A percentile compares a stretch with the other conserved stretches of the same genome.
Conservation (phyloP, 2,329 filamentous ascomycete species). For the Cordyceps cateniannulata region DNA sequence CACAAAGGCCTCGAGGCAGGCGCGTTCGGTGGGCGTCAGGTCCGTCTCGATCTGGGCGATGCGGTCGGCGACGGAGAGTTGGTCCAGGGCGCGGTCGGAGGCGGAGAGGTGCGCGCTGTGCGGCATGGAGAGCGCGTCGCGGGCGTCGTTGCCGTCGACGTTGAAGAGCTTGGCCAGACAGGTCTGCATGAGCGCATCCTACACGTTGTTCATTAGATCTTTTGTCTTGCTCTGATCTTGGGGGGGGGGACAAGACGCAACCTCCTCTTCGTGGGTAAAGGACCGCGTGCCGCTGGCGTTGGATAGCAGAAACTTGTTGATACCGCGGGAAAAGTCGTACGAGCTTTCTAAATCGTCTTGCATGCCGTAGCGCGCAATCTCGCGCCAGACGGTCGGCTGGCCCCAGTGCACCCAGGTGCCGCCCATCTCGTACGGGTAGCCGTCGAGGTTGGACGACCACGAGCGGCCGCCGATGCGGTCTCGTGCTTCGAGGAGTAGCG, state of each 20-base stretch:
- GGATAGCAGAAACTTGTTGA: conserved; percentile 35
- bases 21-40: conserved; percentile 34
- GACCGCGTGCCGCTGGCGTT: conserved; percentile 22
- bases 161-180: conserved; percentile 38
- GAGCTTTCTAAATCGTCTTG: conserved; percentile 31
- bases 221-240: too few species aligned
- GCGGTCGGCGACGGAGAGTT: conserved; percentile 35
- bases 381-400: conserved; percentile 36
- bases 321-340: conserved; percentile 33
- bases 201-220: background rate
- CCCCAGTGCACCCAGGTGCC: conserved; percentile 44
- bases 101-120: conserved; percentile 29
- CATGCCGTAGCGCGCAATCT: conserved; percentile 40
- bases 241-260: conserved; percentile 6
- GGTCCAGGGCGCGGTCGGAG: conserved; percentile 29
- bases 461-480: conserved; percentile 43
- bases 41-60: conserved; percentile 32
- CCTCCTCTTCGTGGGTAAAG: conserved; percentile 38
- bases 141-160: conserved; percentile 34
- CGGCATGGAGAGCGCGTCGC: conserved; percentile 33
- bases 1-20: conserved; percentile 33
- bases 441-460: conserved; percentile 37
- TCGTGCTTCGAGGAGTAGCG: conserved; percentile 39
- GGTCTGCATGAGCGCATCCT: conserved; percentile 25
- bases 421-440: conserved; percentile 41